These are phyloP conservation scores for Globisporangium emineosum DNA, from an alignment of 352 stramenopile genomes.

Conservation along the genomic window DNA sequence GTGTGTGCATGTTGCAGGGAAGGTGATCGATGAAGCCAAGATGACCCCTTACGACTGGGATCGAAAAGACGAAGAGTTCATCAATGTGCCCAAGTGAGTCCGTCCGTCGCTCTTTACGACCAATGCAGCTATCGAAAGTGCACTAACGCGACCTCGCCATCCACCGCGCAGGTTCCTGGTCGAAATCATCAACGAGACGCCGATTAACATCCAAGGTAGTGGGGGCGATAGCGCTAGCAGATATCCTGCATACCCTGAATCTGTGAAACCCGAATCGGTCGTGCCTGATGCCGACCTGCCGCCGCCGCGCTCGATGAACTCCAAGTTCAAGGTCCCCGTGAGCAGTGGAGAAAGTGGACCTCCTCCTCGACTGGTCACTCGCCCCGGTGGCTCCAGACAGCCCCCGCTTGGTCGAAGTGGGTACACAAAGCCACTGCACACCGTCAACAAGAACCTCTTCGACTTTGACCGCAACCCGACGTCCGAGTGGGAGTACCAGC, in stretches of 20 bases:
- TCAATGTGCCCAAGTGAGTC: constrained; percentile 56
- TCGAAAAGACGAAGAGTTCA: constrained; percentile 56
- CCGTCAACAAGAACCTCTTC: constrained; percentile 21
- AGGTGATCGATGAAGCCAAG: constrained; percentile 56
- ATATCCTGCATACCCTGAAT: not conserved
- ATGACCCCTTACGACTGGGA: constrained; percentile 53
- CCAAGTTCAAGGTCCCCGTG: constrained; percentile 34
- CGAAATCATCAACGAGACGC: constrained; percentile 66
- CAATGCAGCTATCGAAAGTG: not conserved
- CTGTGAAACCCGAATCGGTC: not conserved
- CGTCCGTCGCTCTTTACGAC: not conserved
- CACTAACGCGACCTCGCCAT: not conserved
- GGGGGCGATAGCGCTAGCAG: constrained; percentile 8
- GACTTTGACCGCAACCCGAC: constrained; percentile 59
- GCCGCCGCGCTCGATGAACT: constrained; percentile 13
- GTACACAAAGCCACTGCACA: constrained; percentile 3
- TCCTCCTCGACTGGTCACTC: not conserved
- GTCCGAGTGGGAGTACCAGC: constrained; percentile 59
- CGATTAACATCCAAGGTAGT: constrained; percentile 23
- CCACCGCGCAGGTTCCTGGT: constrained; percentile 50
- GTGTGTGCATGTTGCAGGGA: constrained; percentile 23
- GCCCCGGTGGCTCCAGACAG: constrained; percentile 20
- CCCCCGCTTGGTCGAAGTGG: not conserved
- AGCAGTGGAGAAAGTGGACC: constrained; percentile 12
- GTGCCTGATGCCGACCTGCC: not conserved